phyloP scores from a whole-genome alignment of 805 yeast species.

The Myxozyma monticola region DNA sequence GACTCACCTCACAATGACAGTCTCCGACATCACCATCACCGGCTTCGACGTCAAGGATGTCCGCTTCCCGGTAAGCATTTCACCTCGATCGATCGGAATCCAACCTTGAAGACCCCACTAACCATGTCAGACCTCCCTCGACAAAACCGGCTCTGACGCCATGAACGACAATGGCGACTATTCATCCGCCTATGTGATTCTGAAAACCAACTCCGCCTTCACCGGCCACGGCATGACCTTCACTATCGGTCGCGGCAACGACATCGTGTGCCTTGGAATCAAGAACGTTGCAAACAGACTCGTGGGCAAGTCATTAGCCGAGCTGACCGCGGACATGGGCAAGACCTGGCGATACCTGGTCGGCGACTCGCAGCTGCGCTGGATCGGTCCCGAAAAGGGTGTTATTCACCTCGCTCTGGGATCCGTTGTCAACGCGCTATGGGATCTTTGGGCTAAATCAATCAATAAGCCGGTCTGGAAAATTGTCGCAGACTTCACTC shows the following conservation, averaged over 20 bases:
- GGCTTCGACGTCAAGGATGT: slow-evolving; percentile 38
- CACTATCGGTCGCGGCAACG: slow-evolving; percentile 45
- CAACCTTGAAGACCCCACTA: background rate
- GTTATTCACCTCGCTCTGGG: slow-evolving; percentile 46
- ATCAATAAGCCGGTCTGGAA: slow-evolving; percentile 46
- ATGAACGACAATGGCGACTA: slow-evolving; percentile 46
- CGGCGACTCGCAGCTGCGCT: slow-evolving; percentile 45
- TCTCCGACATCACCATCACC: slow-evolving; percentile 33
- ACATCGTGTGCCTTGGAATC: slow-evolving; percentile 42
- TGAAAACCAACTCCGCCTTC: slow-evolving; percentile 23
- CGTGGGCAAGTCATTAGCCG: slow-evolving; percentile 39
- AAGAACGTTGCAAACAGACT: slow-evolving; percentile 43
- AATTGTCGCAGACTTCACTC: slow-evolving; percentile 45
- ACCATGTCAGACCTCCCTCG: slow-evolving; percentile 39
- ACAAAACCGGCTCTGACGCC: slow-evolving; percentile 47
- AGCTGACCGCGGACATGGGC: slow-evolving; percentile 43
- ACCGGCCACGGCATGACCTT: slow-evolving; percentile 48
- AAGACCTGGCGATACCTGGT: slow-evolving; percentile 46
- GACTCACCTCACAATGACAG: background rate
- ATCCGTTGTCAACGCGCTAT: slow-evolving; percentile 45
- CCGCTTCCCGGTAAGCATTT: slow-evolving; percentile 13
- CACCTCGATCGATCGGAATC: too few species aligned
- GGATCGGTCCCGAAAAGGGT: slow-evolving; percentile 51
- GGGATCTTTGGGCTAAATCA: slow-evolving; percentile 48
- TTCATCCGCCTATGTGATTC: slow-evolving; percentile 43